These are phyloP conservation scores for Sarocladium oryzae DNA, from an alignment of 2,329 filamentous ascomycete genomes.

Conservation along the genomic window DNA sequence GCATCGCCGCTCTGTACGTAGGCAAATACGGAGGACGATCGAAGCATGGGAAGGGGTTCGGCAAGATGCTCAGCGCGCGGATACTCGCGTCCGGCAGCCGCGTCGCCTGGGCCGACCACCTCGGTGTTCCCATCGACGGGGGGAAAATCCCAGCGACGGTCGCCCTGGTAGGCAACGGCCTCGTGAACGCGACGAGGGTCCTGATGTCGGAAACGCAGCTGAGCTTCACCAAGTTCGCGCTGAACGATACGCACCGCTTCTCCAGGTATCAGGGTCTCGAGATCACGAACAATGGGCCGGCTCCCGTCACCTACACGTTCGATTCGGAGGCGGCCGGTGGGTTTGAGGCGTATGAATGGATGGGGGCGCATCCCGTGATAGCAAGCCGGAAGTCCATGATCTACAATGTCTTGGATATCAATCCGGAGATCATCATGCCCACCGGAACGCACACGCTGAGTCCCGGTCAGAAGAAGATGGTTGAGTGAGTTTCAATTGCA, in stretches of 20 bases:
- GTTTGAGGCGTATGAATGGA: background rate
- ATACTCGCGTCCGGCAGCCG: conserved; percentile 12
- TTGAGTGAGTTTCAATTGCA: background rate
- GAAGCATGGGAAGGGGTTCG: conserved; percentile 17
- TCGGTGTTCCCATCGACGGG: conserved; percentile 10
- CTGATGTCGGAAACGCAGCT: conserved; percentile 29
- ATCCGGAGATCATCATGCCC: background rate
- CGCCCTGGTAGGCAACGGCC: conserved; percentile 31
- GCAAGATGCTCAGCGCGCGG: conserved; percentile 11
- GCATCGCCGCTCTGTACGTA: conserved; percentile 31
- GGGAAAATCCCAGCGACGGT: conserved; percentile 28
- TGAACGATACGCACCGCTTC: conserved; percentile 38
- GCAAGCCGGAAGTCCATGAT: background rate
- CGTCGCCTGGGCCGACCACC: conserved; percentile 15
- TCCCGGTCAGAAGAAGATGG: conserved; percentile 16
- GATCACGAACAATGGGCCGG: conserved; percentile 31
- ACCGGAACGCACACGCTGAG: conserved; percentile 7
- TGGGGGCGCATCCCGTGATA: background rate
- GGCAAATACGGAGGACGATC: conserved; percentile 23
- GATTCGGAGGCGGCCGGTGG: conserved; percentile 20
- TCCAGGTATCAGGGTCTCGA: conserved; percentile 13
- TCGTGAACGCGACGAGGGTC: conserved; percentile 34
- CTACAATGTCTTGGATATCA: background rate
- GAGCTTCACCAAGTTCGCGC: conserved; percentile 30
- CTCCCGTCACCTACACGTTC: conserved; percentile 28